Evolutionary conservation across 2,329 filamentous ascomycete species (phyloP).

Genomic region (Aspergillus eucalypticola): DNA sequence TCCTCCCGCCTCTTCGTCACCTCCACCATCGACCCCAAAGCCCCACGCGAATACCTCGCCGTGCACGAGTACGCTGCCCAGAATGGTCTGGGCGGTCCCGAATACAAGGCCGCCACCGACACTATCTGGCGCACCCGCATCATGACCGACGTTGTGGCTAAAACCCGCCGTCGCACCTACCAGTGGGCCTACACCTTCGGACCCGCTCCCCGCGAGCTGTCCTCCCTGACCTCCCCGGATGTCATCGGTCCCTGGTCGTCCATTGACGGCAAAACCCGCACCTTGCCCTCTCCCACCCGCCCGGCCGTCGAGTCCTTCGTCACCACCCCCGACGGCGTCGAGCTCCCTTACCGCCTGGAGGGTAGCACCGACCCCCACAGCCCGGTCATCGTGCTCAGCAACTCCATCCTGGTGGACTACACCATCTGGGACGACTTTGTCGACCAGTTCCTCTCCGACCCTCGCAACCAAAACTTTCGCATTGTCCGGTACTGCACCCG

Average conservation of each 20-base stretch:
- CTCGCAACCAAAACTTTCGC: slow-evolving; percentile 61
- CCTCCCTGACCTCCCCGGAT: slow-evolving; percentile 53
- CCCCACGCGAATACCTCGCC: slow-evolving; percentile 60
- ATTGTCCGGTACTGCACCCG: slow-evolving; percentile 77
- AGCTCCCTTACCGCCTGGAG: slow-evolving; percentile 73
- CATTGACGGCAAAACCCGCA: slow-evolving; percentile 57
- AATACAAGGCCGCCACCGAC: slow-evolving; percentile 62
- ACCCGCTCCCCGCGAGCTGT: slow-evolving; percentile 68
- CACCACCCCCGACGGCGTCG: slow-evolving; percentile 66
- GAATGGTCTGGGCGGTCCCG: slow-evolving; percentile 67
- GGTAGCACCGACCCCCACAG: slow-evolving; percentile 67
- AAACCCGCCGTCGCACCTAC: slow-evolving; percentile 63
- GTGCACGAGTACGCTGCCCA: slow-evolving; percentile 71
- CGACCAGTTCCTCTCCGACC: slow-evolving; percentile 56
- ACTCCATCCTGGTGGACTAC: slow-evolving; percentile 76
- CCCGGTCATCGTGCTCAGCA: slow-evolving; percentile 73
- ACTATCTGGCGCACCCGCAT: slow-evolving; percentile 65
- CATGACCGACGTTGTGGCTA: slow-evolving; percentile 58
- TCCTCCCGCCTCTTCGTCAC: slow-evolving; percentile 71
- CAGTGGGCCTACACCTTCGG: slow-evolving; percentile 79
- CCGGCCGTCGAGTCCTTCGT: slow-evolving; percentile 67
- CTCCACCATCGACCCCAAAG: slow-evolving; percentile 60
- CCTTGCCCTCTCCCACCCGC: slow-evolving; percentile 46
- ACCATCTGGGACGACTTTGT: slow-evolving; percentile 81
- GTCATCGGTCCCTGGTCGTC: slow-evolving; percentile 55